phyloP scores from a whole-genome alignment of 306 rosid genomes.

The Inga laurina region DNA sequence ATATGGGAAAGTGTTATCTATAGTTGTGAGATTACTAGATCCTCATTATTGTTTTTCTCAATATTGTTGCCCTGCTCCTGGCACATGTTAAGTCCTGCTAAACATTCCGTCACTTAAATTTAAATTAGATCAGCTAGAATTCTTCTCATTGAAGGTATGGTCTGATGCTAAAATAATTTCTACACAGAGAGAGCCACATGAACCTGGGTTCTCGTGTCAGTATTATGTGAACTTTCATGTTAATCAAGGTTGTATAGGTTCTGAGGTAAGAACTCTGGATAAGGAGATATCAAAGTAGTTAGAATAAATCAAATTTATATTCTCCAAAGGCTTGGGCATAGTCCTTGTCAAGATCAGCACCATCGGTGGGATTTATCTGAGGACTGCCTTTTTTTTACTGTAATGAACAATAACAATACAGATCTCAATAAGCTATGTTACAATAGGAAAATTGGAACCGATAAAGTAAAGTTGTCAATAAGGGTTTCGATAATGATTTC shows the following conservation, averaged over 20 bases:
- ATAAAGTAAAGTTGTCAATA: too few relatives aligned
- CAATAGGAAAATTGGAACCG: too few relatives aligned
- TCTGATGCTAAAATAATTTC: conserved; percentile 88
- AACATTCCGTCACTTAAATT: neutral
- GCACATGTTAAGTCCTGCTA: neutral
- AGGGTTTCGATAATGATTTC: too few relatives aligned
- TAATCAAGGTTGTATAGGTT: conserved; percentile 79
- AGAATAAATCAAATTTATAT: conserved; percentile 63
- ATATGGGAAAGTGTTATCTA: neutral
- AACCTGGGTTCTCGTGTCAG: conserved; percentile 62
- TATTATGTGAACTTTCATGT: conserved; percentile 71
- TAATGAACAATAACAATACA: too few relatives aligned
- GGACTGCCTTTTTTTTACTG: conserved; percentile 35
- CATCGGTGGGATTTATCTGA: conserved; percentile 78
- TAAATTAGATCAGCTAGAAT: neutral
- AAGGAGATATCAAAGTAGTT: conserved; percentile 55
- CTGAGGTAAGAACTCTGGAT: conserved; percentile 60
- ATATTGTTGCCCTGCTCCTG: neutral
- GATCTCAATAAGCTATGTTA: too few relatives aligned
- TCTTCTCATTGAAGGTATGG: conserved; percentile 55
- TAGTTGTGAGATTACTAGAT: neutral
- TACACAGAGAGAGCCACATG: conserved; percentile 80
- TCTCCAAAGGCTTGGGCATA: conserved; percentile 63
- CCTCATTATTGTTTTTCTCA: neutral
- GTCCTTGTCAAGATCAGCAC: conserved; percentile 52